phyloP scores from a whole-genome alignment of 352 stramenopile genomes.

The Phytopythium sindhum region DNA sequence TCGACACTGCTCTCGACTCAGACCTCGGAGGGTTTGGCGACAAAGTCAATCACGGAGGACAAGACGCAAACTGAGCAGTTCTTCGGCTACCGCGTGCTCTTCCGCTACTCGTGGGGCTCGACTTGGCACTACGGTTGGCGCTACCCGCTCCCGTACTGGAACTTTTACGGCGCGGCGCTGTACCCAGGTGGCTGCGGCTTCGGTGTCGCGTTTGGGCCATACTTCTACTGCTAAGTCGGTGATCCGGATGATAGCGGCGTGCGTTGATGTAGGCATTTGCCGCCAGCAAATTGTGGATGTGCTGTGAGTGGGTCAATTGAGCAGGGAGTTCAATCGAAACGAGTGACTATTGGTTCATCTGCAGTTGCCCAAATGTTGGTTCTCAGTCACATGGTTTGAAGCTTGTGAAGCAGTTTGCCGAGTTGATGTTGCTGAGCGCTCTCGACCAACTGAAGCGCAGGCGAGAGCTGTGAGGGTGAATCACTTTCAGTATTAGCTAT shows the following conservation, averaged over 20 bases:
- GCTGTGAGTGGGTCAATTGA: background rate
- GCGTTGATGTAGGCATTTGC: background rate
- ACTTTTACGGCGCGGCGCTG: slow-evolving; percentile 9
- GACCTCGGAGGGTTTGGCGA: background rate
- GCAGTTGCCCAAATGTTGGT: too few relatives aligned
- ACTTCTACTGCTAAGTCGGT: slow-evolving; percentile 4
- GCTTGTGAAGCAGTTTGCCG: slow-evolving; percentile 36
- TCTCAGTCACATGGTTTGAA: slow-evolving; percentile 26
- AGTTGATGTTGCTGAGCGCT: slow-evolving; percentile 46
- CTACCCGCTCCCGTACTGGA: background rate
- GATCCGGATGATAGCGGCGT: slow-evolving; percentile 18
- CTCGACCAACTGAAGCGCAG: slow-evolving; percentile 33
- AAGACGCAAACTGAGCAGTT: background rate
- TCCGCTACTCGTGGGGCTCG: background rate
- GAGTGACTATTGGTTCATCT: background rate
- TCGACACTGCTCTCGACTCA: background rate
- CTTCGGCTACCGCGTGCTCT: background rate
- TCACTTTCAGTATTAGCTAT: background rate
- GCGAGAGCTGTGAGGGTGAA: background rate
- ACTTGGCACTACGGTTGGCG: background rate
- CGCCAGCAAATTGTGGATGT: background rate
- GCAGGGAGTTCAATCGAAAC: background rate
- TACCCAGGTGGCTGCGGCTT: slow-evolving; percentile 19
- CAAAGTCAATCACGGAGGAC: background rate
- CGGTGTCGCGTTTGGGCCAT: slow-evolving; percentile 13